phyloP scores from a whole-genome alignment of 164 flowering plant species.

The Tinospora cordifolia region DNA sequence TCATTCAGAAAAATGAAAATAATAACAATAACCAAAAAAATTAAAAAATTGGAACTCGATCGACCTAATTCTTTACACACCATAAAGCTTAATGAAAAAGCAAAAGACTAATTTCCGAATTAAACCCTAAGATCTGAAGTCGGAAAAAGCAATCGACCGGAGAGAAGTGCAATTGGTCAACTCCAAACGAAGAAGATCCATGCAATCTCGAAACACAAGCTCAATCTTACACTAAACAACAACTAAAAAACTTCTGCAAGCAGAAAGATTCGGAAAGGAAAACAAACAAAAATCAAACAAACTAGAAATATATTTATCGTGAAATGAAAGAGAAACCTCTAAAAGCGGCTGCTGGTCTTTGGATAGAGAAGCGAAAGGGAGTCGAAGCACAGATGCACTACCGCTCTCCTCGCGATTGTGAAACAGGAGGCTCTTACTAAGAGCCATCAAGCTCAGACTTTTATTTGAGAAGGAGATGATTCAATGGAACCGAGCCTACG shows the following conservation, averaged over 20 bases:
- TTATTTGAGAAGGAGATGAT: background rate
- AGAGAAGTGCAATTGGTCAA: no score
- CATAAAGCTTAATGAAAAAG: background rate
- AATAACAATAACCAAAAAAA: no score
- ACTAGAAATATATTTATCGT: no score
- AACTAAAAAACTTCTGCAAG: background rate
- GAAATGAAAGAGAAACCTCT: background rate
- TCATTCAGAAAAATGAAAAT: no score
- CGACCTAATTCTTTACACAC: no score
- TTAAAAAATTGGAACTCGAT: no score
- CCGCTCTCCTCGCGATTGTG: background rate
- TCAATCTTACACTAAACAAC: background rate
- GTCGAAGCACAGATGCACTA: background rate
- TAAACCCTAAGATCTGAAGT: conserved; percentile 1
- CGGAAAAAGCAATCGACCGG: background rate
- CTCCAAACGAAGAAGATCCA: no score
- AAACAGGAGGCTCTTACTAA: background rate
- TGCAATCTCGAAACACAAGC: background rate
- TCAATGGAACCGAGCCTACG: background rate
- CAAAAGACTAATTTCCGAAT: background rate
- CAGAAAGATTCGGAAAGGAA: background rate
- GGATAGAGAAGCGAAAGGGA: background rate
- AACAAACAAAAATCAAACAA: background rate
- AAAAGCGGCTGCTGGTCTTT: background rate
- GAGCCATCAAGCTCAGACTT: background rate